Conservation (phyloP, 176 grass and related monocot species). For the Hordeum marinum region DNA sequence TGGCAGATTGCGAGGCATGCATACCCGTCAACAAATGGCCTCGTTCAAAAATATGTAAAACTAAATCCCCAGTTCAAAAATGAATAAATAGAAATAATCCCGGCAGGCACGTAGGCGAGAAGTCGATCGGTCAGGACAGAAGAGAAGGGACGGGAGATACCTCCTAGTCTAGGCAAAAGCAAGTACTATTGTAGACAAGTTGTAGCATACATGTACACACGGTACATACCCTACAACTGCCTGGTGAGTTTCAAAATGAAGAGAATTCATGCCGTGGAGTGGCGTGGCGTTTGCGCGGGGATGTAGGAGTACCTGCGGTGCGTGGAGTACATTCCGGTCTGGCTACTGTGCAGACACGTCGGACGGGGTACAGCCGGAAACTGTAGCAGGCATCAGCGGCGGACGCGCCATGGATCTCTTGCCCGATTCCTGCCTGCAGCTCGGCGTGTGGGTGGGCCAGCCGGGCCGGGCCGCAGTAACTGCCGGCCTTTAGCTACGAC, state of each 20-base stretch:
- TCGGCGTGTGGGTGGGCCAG: neutral
- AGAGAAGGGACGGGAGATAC: neutral
- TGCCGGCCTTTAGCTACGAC: neutral
- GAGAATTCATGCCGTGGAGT: neutral
- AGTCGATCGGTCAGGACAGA: neutral
- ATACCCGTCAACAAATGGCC: no score
- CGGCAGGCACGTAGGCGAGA: neutral
- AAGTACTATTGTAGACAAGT: neutral
- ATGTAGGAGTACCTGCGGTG: neutral
- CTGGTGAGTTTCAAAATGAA: neutral
- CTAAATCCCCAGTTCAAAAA: no score
- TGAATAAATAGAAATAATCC: no score
- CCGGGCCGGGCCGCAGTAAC: neutral
- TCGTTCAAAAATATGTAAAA: no score
- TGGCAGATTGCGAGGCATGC: neutral
- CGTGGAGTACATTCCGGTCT: neutral
- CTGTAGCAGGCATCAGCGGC: slow-evolving; percentile 33
- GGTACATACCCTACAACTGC: neutral
- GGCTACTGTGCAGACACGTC: slow-evolving; percentile 30
- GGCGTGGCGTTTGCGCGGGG: neutral
- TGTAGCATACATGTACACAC: no score
- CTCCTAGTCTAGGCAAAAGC: neutral
- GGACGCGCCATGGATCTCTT: neutral
- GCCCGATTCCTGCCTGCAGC: neutral
- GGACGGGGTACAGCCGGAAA: slow-evolving; percentile 15